Evolutionary conservation across 2,329 filamentous ascomycete species (phyloP).

Genomic region (Thyridium curvatum): DNA sequence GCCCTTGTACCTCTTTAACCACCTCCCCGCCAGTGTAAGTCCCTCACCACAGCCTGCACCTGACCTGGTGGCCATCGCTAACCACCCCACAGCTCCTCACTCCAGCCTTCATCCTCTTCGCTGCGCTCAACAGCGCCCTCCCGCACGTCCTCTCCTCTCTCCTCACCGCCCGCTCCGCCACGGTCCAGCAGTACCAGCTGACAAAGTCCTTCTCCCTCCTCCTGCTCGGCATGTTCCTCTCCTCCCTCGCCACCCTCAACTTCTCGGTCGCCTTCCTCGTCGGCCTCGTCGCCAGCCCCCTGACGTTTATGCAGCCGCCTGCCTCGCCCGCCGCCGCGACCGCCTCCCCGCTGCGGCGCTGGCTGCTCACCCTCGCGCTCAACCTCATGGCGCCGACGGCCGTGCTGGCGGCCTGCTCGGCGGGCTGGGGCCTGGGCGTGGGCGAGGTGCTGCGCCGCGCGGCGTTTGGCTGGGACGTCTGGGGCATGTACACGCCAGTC

Average conservation of each 20-base stretch:
- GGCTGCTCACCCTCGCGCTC: slow-evolving; percentile 43
- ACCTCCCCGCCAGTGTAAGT: slow-evolving; percentile 58
- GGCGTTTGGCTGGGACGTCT: slow-evolving; percentile 83
- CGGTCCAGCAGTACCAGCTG: slow-evolving; percentile 65
- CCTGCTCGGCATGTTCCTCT: slow-evolving; percentile 83
- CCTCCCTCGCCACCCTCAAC: slow-evolving; percentile 89
- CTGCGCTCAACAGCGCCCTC: slow-evolving; percentile 46
- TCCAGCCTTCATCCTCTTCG: slow-evolving; percentile 52
- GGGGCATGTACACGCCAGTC: slow-evolving; percentile 82
- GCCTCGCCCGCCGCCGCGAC: slow-evolving; percentile 26
- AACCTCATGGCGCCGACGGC: slow-evolving; percentile 57
- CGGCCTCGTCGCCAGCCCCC: slow-evolving; percentile 69
- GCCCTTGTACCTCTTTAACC: slow-evolving; percentile 84
- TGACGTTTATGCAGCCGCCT: slow-evolving; percentile 64
- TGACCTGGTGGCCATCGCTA: slow-evolving; percentile 1
- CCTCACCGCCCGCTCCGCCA: slow-evolving; percentile 46
- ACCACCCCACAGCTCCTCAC: slow-evolving; percentile 44
- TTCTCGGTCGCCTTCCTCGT: slow-evolving; percentile 86
- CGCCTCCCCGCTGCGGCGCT: slow-evolving; percentile 28
- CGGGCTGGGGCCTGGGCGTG: slow-evolving; percentile 32
- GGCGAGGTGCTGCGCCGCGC: slow-evolving; percentile 61
- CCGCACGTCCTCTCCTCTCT: slow-evolving; percentile 50
- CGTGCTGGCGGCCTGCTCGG: slow-evolving; percentile 42
- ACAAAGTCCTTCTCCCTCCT: slow-evolving; percentile 91
- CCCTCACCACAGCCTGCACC: slow-evolving; percentile 1